Base-by-base conservation (phyloP, 1,284 basidiomycete species). In the Ceratobasidium sp. region DNA sequence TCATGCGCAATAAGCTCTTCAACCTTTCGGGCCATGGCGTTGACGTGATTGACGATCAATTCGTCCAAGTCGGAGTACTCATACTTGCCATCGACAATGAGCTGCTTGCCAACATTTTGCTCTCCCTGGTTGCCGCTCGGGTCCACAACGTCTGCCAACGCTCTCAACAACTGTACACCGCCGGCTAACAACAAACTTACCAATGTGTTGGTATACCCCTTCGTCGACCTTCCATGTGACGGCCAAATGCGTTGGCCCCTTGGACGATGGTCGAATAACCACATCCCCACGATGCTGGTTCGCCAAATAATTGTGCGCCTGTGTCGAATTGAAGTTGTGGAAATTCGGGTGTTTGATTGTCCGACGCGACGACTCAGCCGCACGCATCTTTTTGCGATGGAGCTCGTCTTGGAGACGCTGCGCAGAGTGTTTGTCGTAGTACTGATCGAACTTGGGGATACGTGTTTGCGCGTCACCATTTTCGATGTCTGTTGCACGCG, bases 211-310 rank as follows among this genome's bases (percentile, higher is more conserved):
- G 83, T 94, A 99, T 24, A 99, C 86, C 76, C 92, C 94, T 76
- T 98, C 94, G 78, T 98, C 97, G 11, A 99, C 96, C 84, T 99
- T 99, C 98, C 98, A 99, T 0, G 98, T 99, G 14, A 99, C 93
- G 43, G 98, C 98, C 46, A 99, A 86, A 83, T 99, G 98, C 80
- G 98, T 90, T 49, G 87, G 84, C 6, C 97, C 97, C 82, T 97
- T 96, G 2, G 96, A 98, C 39, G 95, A 98, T 0, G 98, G 98
- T 58, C 98, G 87, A 78, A 99, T 95, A 41, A 99, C 94, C 59
- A 96, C 95, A 81, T 98, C 96, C 14, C 96, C 98, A 37, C 94
- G 89, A 79, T 96, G 95, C 82, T 95, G 92, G 77, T 91, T 92
- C 74, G 95, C 93, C 71, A 99, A 85, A 81, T 92, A 94, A 71